Conservation (phyloP, 1,284 basidiomycete species). For the Pisolithus thermaeus region DNA sequence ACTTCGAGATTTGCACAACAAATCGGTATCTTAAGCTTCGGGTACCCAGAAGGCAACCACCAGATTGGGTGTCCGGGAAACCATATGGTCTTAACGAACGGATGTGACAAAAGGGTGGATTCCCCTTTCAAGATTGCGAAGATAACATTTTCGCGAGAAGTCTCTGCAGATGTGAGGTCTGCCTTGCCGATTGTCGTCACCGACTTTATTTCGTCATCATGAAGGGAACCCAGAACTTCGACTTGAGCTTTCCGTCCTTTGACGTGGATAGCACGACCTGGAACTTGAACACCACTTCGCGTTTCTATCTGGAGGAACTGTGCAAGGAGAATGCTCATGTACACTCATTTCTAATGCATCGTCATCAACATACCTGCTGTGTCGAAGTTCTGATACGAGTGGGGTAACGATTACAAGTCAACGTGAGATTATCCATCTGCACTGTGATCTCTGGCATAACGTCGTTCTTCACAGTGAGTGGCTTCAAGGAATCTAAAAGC, state of each 20-base stretch:
- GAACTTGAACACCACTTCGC: too few species aligned
- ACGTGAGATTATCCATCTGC: slow-evolving; percentile 24
- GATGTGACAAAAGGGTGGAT: too few species aligned
- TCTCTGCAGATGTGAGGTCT: too few species aligned
- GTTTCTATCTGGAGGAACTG: neutral
- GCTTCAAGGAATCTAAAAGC: slow-evolving; percentile 24
- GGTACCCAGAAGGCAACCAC: too few species aligned
- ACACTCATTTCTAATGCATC: neutral
- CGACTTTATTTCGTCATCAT: neutral
- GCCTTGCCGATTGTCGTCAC: slow-evolving; percentile 36
- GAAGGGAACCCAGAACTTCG: too few species aligned
- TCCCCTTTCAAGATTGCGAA: too few species aligned
- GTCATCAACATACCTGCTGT: slow-evolving; percentile 28
- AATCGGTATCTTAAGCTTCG: neutral
- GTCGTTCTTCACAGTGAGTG: slow-evolving; percentile 38
- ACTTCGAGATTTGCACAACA: slow-evolving; percentile 11
- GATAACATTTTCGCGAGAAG: too few species aligned
- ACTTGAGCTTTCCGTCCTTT: too few species aligned
- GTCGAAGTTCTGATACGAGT: slow-evolving; percentile 29
- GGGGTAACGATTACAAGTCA: slow-evolving; percentile 38
- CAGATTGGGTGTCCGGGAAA: too few species aligned
- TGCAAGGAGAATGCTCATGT: neutral
- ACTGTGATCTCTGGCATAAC: slow-evolving; percentile 24
- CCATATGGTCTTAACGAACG: too few species aligned
- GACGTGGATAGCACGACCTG: too few species aligned